These are phyloP conservation scores for Gynochthodes officinalis DNA, from an alignment of 257 asterid genomes.

Conservation along the genomic window DNA sequence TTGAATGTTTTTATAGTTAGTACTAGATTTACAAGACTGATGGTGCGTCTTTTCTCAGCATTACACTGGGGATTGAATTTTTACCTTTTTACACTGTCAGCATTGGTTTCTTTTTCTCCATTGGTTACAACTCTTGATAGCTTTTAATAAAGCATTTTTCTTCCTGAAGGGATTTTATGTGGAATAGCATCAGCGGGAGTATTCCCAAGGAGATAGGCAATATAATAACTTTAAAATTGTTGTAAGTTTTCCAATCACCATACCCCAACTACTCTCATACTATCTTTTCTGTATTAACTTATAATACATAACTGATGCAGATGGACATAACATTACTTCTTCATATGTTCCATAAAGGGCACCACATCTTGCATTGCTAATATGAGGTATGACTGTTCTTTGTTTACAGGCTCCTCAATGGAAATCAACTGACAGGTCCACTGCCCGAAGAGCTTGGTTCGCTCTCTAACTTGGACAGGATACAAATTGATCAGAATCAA, in stretches of 20 bases:
- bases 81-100: not conserved
- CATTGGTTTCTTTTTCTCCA: not conserved
- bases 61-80: not conserved
- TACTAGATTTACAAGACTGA: not conserved
- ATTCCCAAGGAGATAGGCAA: slow-evolving; percentile 96
- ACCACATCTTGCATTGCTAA: not conserved
- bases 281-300: not conserved
- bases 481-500: slow-evolving; percentile 86
- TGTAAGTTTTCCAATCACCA: slow-evolving; percentile 54
- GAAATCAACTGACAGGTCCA: slow-evolving; percentile 83
- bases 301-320: too few relatives aligned
- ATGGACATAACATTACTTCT: not conserved
- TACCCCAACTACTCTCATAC: not conserved
- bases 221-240: slow-evolving; percentile 51
- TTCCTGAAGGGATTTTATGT: slow-evolving; percentile 79
- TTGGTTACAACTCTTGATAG: not conserved
- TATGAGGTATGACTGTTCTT: not conserved
- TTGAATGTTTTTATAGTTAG: slow-evolving; percentile 9
- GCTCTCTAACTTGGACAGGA: slow-evolving; percentile 75
- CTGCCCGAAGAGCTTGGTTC: slow-evolving; percentile 92
- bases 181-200: slow-evolving; percentile 75
- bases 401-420: slow-evolving; percentile 81
- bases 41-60: not conserved
- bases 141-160: slow-evolving; percentile 15
- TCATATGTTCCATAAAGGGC: not conserved